A percentile compares a stretch with the other conserved stretches of the same genome.
Evolutionary conservation across 2,329 filamentous ascomycete species (phyloP).

Genomic region (Talaromyces sp.): DNA sequence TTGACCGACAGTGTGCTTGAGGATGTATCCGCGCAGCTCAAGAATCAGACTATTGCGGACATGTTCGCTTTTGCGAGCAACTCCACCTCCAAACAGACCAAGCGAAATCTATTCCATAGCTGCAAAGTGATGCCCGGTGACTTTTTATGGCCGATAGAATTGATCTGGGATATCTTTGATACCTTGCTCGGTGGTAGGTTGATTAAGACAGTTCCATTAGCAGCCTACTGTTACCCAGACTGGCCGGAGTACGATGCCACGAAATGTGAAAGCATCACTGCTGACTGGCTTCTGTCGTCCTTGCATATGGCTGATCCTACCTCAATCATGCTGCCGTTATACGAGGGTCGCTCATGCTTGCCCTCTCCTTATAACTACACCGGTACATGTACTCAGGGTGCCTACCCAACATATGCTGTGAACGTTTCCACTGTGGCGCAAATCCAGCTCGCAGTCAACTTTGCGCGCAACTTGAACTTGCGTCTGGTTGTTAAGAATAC

Average conservation of each 20-base stretch:
- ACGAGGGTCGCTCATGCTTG: slow-evolving; percentile 29
- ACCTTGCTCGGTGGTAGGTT: slow-evolving; percentile 24
- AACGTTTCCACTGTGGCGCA: slow-evolving; percentile 38
- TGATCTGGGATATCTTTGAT: slow-evolving; percentile 29
- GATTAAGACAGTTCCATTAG: slow-evolving; percentile 31
- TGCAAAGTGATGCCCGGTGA: slow-evolving; percentile 34
- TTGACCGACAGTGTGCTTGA: background rate
- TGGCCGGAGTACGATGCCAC: slow-evolving; percentile 28
- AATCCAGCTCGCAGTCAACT: slow-evolving; percentile 37
- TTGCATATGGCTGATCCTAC: slow-evolving; percentile 28
- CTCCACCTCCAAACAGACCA: background rate
- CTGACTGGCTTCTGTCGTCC: slow-evolving; percentile 28
- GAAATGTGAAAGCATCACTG: slow-evolving; percentile 21
- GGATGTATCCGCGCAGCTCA: background rate
- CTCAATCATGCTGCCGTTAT: slow-evolving; percentile 33
- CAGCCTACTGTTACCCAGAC: slow-evolving; percentile 28
- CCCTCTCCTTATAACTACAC: slow-evolving; percentile 26
- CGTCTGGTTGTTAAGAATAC: slow-evolving; percentile 49
- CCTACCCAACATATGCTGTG: slow-evolving; percentile 39
- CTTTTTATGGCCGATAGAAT: slow-evolving; percentile 22
- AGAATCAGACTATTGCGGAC: background rate
- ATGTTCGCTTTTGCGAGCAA: background rate
- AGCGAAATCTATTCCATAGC: background rate
- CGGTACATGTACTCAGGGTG: slow-evolving; percentile 31
- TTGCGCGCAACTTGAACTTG: slow-evolving; percentile 33